Evolutionary conservation across 140 eudicot species (phyloP).

Genomic region (Ambrosia hybrid): DNA sequence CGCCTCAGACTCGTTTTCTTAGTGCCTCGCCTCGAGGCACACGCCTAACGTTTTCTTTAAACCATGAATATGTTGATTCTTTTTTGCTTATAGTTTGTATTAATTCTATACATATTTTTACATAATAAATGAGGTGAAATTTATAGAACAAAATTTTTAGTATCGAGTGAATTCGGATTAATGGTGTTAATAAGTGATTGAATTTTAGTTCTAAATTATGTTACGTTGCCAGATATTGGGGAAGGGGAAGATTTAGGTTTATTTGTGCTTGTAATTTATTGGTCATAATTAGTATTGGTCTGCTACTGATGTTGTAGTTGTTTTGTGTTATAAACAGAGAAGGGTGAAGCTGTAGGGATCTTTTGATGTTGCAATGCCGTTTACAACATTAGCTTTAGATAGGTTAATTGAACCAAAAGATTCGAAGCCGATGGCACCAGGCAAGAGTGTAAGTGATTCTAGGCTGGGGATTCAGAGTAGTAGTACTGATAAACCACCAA

Average conservation of each 20-base stretch:
- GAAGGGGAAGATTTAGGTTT: constrained; percentile 19
- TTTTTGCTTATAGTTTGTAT: no score
- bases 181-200: neutral
- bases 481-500: constrained; percentile 30
- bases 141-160: no score
- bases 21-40: no score
- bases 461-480: constrained; percentile 40
- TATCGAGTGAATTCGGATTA: neutral
- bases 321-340: constrained; percentile 17
- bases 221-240: neutral
- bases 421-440: constrained; percentile 44
- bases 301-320: constrained; percentile 10
- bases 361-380: constrained; percentile 64
- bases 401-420: constrained; percentile 64
- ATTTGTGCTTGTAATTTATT: constrained; percentile 15
- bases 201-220: neutral
- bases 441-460: constrained; percentile 34
- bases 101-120: no score
- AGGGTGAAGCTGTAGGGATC: constrained; percentile 30
- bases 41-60: no score
- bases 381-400: constrained; percentile 75
- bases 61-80: no score
- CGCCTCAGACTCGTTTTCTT: no score
- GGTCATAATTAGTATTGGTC: neutral
- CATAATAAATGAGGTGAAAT: no score